phyloP scores from a whole-genome alignment of 805 yeast genomes.

The Ascoidea asiatica region DNA sequence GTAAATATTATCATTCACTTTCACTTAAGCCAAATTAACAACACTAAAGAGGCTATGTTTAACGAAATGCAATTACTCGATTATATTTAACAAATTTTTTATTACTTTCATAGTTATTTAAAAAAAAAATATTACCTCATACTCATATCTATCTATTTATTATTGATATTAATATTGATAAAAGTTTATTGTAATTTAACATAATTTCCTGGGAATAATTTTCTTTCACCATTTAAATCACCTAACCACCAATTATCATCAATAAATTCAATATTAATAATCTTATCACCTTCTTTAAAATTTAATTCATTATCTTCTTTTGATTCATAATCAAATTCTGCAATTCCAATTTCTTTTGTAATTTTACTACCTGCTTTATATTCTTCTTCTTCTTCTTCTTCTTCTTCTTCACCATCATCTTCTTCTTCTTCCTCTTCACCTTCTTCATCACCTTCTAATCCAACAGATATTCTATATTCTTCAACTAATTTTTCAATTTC shows the following conservation, averaged over 20 bases:
- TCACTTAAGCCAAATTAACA: too few species aligned
- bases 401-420: slow-evolving; percentile 14
- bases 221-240: slow-evolving; percentile 59
- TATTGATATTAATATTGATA: too few species aligned
- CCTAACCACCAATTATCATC: slow-evolving; percentile 96
- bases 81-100: too few species aligned
- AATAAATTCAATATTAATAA: slow-evolving; percentile 72
- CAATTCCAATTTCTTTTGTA: slow-evolving; percentile 36
- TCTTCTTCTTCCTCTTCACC: slow-evolving; percentile 14
- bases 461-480: not conserved
- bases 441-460: slow-evolving; percentile 10
- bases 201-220: slow-evolving; percentile 86
- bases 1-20: too few species aligned
- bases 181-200: slow-evolving; percentile 33
- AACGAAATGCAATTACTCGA: too few species aligned
- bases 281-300: slow-evolving; percentile 66
- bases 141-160: too few species aligned
- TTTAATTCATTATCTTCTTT: slow-evolving; percentile 77
- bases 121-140: too few species aligned
- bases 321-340: slow-evolving; percentile 74
- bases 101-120: too few species aligned
- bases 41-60: too few species aligned
- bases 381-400: slow-evolving; percentile 12
- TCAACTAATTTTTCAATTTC: slow-evolving; percentile 11
- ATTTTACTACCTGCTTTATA: slow-evolving; percentile 14